phyloP scores from a whole-genome alignment of 345 rosid genomes.

The Arabidopsis thaliana region DNA sequence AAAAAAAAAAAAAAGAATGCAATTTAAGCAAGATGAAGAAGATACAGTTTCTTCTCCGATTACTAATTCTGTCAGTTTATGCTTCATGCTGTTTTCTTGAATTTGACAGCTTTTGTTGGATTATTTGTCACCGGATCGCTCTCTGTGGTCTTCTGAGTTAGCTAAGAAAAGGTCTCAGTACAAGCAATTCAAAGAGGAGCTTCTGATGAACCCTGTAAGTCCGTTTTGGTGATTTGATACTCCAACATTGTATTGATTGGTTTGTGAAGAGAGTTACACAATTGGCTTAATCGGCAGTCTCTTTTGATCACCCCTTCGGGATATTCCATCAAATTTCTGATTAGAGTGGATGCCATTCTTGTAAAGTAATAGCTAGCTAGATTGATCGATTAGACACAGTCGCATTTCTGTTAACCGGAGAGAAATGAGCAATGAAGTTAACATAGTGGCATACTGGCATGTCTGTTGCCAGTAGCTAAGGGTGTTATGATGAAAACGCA shows the following conservation, averaged over 20 bases:
- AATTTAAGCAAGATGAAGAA: neutral
- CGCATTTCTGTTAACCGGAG: neutral
- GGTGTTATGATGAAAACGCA: neutral
- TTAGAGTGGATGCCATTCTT: neutral
- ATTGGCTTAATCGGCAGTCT: neutral
- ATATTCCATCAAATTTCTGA: neutral
- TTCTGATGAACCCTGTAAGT: slow-evolving; percentile 95
- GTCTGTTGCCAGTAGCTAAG: slow-evolving; percentile 1
- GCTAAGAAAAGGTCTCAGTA: slow-evolving; percentile 90
- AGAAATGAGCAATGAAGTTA: neutral
- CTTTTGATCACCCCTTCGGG: neutral
- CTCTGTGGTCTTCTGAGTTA: slow-evolving; percentile 79
- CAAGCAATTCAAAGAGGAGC: slow-evolving; percentile 87
- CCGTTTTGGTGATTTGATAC: slow-evolving; percentile 16
- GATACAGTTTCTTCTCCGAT: neutral
- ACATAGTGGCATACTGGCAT: neutral
- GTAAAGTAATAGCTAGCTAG: no score
- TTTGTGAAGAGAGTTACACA: neutral
- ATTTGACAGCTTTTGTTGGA: slow-evolving; percentile 79
- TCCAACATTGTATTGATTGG: neutral
- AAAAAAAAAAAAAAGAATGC: neutral
- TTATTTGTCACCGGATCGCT: slow-evolving; percentile 82
- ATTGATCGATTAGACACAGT: neutral
- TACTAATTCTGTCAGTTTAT: neutral
- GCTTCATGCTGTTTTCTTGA: slow-evolving; percentile 29